Conservation (phyloP, 768 basidiomycete species). For the Boletus subcaerulescens region DNA sequence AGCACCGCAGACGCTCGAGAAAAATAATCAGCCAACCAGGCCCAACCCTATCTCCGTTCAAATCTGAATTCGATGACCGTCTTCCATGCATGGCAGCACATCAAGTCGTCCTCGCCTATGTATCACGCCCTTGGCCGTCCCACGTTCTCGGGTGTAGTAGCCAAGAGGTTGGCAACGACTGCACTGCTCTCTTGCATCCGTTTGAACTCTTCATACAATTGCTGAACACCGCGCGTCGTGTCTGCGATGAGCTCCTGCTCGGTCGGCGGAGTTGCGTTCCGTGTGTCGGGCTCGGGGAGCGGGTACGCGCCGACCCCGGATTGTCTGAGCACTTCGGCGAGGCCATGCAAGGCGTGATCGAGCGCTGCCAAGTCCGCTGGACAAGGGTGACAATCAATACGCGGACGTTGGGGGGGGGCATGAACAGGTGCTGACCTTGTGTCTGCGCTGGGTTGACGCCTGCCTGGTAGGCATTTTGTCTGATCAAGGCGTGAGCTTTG, state of each 20-base stretch:
- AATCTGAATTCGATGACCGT: no score
- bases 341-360: constrained; percentile 45
- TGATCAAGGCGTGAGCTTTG: constrained; percentile 20
- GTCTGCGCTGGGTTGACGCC: constrained; percentile 54
- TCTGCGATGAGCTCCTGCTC: constrained; percentile 48
- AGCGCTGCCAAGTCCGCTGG: constrained; percentile 49
- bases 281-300: constrained; percentile 32
- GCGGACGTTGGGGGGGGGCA: neutral
- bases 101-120: neutral
- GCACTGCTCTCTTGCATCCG: constrained; percentile 55
- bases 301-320: constrained; percentile 70
- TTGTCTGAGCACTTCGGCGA: constrained; percentile 49
- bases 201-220: constrained; percentile 49
- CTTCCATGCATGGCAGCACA: no score
- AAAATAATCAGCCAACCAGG: no score
- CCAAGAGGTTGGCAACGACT: constrained; percentile 46
- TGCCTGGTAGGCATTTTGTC: constrained; percentile 60
- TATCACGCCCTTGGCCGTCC: constrained; percentile 13
- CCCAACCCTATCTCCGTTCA: no score
- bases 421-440: constrained; percentile 38
- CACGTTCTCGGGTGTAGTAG: constrained; percentile 25
- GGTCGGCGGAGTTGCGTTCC: constrained; percentile 28
- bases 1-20: no score
- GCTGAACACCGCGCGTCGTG: constrained; percentile 41
- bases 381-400: neutral